A percentile compares a stretch with the other conserved stretches of the same genome.
phyloP scores from a whole-genome alignment of 768 basidiomycete genomes.

The Tricholoma flavovirens region DNA sequence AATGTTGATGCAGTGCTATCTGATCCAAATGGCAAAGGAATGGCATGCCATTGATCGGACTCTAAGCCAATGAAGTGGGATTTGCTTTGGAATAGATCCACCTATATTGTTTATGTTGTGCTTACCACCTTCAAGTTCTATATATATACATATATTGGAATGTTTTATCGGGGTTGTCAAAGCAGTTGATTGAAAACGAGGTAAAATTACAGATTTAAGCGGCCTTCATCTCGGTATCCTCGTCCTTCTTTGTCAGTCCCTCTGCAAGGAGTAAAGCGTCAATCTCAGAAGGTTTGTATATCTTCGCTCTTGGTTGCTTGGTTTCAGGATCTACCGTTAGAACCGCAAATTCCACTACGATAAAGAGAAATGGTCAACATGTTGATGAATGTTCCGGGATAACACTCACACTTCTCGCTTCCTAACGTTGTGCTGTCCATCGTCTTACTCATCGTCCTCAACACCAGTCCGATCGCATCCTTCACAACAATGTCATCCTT shows the following conservation, averaged over 20 bases:
- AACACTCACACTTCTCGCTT: slow-evolving; percentile 84
- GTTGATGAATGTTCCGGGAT: slow-evolving; percentile 1
- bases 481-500: slow-evolving; percentile 90
- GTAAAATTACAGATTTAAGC: slow-evolving; percentile 31
- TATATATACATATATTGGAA: no score
- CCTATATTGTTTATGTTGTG: no score
- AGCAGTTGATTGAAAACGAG: slow-evolving; percentile 12
- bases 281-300: slow-evolving; percentile 84
- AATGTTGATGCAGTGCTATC: slow-evolving; percentile 55
- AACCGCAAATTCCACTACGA: slow-evolving; percentile 90
- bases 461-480: slow-evolving; percentile 86
- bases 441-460: slow-evolving; percentile 98
- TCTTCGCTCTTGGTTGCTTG: slow-evolving; percentile 83
- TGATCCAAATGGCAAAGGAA: slow-evolving; percentile 51
- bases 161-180: slow-evolving; percentile 1
- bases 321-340: slow-evolving; percentile 77
- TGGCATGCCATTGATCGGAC: slow-evolving; percentile 66
- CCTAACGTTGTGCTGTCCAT: slow-evolving; percentile 98
- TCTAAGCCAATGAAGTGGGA: background rate
- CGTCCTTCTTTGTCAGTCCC: slow-evolving; percentile 83
- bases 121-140: no score
- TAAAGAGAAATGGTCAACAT: slow-evolving; percentile 1
- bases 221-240: slow-evolving; percentile 74
- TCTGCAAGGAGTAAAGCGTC: slow-evolving; percentile 76
- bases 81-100: background rate